Percentiles rank a stretch among this genome's conserved stretches.
phyloP scores from a whole-genome alignment of 306 rosid species.

The peach (Prunus persica) region DNA sequence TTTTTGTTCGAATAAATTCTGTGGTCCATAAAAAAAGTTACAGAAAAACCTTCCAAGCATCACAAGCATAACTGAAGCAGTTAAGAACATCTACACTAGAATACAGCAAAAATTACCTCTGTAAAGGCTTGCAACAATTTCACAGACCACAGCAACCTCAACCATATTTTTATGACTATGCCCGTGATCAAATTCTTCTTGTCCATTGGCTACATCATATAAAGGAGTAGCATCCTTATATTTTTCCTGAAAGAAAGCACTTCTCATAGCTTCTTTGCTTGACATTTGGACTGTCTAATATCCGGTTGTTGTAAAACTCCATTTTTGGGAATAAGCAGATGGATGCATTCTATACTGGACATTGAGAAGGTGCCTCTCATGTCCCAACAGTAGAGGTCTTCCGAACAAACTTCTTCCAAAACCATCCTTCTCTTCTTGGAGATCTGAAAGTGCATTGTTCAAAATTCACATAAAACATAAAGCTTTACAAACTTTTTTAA shows the following conservation, averaged over 20 bases:
- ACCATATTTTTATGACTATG: constrained; percentile 32
- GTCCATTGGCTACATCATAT: constrained; percentile 26
- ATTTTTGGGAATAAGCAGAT: constrained; percentile 37
- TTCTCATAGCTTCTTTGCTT: neutral
- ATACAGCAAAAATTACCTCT: constrained; percentile 23
- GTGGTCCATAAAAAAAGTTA: neutral
- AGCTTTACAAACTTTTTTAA: too few species aligned
- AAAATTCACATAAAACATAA: too few species aligned
- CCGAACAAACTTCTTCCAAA: constrained; percentile 42
- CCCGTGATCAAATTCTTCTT: constrained; percentile 24
- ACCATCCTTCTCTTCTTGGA: constrained; percentile 17
- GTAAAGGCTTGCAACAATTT: constrained; percentile 44
- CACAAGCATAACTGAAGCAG: neutral
- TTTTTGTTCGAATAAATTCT: constrained; percentile 34
- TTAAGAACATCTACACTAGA: neutral
- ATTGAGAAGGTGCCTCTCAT: constrained; percentile 31
- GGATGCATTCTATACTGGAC: constrained; percentile 43
- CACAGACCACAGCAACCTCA: constrained; percentile 42
- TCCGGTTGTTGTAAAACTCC: constrained; percentile 23
- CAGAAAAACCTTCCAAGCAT: neutral
- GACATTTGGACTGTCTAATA: constrained; percentile 28
- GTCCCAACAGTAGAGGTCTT: constrained; percentile 27
- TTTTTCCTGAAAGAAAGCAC: constrained; percentile 16
- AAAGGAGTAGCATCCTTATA: constrained; percentile 31
- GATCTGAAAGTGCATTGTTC: constrained; percentile 5